Evolutionary conservation across 2,329 filamentous ascomycete species (phyloP), one percentile per base, ranked within the genome.

Genomic region (Fusarium solani-melongenae): DNA sequence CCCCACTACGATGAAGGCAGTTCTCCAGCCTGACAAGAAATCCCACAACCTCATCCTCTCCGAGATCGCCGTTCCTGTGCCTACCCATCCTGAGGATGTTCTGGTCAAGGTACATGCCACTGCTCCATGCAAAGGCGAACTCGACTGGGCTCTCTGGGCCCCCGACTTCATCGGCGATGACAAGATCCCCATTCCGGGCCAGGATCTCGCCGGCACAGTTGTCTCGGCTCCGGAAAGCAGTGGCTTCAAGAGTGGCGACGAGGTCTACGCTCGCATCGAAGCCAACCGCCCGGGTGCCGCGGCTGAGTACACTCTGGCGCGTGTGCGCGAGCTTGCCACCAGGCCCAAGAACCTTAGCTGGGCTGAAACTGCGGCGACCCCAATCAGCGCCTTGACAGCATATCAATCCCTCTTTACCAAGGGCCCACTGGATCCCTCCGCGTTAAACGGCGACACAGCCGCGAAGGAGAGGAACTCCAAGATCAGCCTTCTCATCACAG

Each of bases 351-450:
- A 69, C 5, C 66, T 85, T n/a, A 67, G 61, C 34, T 83, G 81
- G 78, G 76, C 76, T 4, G 78, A 83, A 24, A 81, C 83, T 0
- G 81, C 83, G 1, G 81, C 82, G 5, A 78, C 81, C 31, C 84
- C 84, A 3, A 75, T 85, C 22, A 83, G 81, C 64, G 82, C 84
- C 15, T 71, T 85, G 29, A 85, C 84, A 1, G 84, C 83, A 5
- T 83, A 79, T 65, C 84, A 85, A 71, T 79, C 77, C 8, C 66
- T 85, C 22, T 76, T 76, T 4, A 64, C 82, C 67, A 71, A 66
- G 5, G 73, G 73, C 0, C 59, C 55, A 0, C 20, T 75, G 5
- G 55, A 73, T 11, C 11, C 58, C 0, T 1, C 22, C 0, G 72
- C 72, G 1, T n/a, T 67, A 1, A 17, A 5, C 0, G 67, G 67